A percentile compares a stretch with the other conserved stretches of the same genome.
These are phyloP conservation scores for Phytophthora ohioensis DNA, from an alignment of 352 stramenopile genomes.

Conservation along the genomic window DNA sequence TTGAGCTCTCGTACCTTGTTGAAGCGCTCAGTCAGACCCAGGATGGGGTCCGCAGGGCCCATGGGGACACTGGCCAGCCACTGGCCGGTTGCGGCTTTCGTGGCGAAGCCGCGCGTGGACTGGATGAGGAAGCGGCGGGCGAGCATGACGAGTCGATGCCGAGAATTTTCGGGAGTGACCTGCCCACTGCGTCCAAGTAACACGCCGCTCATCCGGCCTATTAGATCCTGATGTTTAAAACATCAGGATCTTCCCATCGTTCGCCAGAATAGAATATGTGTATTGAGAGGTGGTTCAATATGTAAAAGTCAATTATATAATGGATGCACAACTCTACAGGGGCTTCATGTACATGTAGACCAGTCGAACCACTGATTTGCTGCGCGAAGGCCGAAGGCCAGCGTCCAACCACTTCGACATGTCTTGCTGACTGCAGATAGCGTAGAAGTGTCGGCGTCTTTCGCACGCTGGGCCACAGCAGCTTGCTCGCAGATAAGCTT, in stretches of 20 bases:
- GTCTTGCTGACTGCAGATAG: too few relatives aligned
- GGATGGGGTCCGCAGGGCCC: constrained; percentile 96
- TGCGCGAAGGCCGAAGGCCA: neutral
- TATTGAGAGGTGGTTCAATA: neutral
- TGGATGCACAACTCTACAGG: too few relatives aligned
- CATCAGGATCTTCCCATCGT: constrained; percentile 13
- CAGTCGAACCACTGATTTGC: neutral
- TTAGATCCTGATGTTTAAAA: constrained; percentile 29
- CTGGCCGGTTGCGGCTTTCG: constrained; percentile 49
- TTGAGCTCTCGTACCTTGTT: constrained; percentile 75
- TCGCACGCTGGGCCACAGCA: too few relatives aligned
- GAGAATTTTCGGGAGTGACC: constrained; percentile 42
- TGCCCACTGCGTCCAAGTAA: constrained; percentile 1
- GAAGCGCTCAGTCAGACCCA: constrained; percentile 94
- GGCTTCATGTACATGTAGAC: neutral
- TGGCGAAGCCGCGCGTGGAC: constrained; percentile 52
- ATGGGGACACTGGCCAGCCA: constrained; percentile 92
- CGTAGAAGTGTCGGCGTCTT: too few relatives aligned
- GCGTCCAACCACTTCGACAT: too few relatives aligned
- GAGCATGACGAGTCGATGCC: constrained; percentile 42
- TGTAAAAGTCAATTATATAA: neutral
- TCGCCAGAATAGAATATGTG: neutral
- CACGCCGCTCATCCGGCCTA: constrained; percentile 31
- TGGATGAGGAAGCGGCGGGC: constrained; percentile 41
- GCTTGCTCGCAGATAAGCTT: too few relatives aligned